A percentile compares a stretch with the other conserved stretches of the same genome.
phyloP scores from a whole-genome alignment of 441 rosid species.

The Viola pubescens region DNA sequence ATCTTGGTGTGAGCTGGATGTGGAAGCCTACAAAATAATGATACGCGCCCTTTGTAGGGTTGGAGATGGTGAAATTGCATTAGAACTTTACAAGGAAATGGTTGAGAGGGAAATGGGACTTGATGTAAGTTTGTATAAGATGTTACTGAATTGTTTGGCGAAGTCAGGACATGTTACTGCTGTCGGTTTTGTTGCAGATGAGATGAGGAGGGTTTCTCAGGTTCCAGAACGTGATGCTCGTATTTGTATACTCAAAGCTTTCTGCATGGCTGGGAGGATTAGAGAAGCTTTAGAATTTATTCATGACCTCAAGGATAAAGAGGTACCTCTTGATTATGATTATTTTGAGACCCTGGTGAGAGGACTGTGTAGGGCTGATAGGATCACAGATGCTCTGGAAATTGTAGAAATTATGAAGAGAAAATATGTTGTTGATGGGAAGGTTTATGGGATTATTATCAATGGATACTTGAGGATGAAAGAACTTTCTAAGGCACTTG shows the following conservation, averaged over 20 bases:
- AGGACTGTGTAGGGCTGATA: conserved; percentile 62
- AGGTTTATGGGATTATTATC: conserved; percentile 46
- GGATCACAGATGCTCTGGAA: conserved; percentile 66
- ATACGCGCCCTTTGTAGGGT: conserved; percentile 44
- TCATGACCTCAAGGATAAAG: conserved; percentile 47
- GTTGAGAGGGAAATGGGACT: conserved; percentile 38
- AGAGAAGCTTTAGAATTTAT: conserved; percentile 62
- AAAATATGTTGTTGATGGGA: conserved; percentile 33
- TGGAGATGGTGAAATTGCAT: conserved; percentile 49
- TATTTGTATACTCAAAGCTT: conserved; percentile 50
- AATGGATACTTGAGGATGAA: conserved; percentile 55
- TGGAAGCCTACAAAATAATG: conserved; percentile 31
- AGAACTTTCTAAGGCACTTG: conserved; percentile 49
- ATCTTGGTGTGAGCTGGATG: conserved; percentile 44
- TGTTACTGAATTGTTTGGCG: conserved; percentile 43
- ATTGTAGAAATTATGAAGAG: conserved; percentile 63
- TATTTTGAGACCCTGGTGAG: conserved; percentile 58
- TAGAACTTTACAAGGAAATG: conserved; percentile 65
- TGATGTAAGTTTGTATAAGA: conserved; percentile 42
- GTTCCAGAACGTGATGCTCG: conserved; percentile 44
- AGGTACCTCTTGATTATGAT: conserved; percentile 28
- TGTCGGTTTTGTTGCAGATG: conserved; percentile 45
- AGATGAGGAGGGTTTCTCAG: conserved; percentile 44
- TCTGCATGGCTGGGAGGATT: conserved; percentile 58
- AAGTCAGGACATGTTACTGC: conserved; percentile 39